These are phyloP conservation scores for Haplographium delicatum DNA, from an alignment of 495 filamentous ascomycete genomes.

Conservation along the genomic window DNA sequence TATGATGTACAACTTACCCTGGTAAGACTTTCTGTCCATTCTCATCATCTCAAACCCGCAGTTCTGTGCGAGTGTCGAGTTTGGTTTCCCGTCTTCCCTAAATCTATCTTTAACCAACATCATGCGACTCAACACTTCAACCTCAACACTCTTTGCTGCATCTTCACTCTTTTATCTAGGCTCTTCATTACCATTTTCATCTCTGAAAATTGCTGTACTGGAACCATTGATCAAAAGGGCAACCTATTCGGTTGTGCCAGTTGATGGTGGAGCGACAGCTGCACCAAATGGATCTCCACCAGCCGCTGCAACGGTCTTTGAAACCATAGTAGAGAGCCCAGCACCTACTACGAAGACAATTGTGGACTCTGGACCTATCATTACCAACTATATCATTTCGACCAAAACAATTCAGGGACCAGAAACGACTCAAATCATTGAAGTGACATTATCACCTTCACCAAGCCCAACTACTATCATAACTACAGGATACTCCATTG, in stretches of 20 bases:
- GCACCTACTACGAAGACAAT: conserved; percentile 19
- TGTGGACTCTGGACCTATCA: conserved; percentile 14
- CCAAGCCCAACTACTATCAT: conserved; percentile 10
- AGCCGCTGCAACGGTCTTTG: conserved; percentile 11
- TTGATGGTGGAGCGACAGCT: conserved; percentile 22
- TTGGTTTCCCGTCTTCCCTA: not conserved
- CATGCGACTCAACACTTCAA: conserved; percentile 21
- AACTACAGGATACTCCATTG: conserved; percentile 16
- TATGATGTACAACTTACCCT: conserved; percentile 2
- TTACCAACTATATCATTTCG: conserved; percentile 5
- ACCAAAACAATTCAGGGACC: conserved; percentile 11
- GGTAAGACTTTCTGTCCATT: conserved; percentile 11
- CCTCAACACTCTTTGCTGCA: conserved; percentile 13
- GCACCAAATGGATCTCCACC: not conserved
- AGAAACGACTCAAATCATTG: conserved; percentile 14
- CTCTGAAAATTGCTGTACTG: conserved; percentile 15
- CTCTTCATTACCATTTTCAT: no score
- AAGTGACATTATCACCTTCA: conserved; percentile 14
- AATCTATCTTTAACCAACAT: not conserved
- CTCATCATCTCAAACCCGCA: conserved; percentile 1
- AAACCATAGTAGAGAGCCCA: conserved; percentile 15
- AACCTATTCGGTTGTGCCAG: conserved; percentile 26
- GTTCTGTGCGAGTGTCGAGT: not conserved
- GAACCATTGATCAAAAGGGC: conserved; percentile 20
- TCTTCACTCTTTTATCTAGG: conserved; percentile 15